A percentile compares a stretch with the other conserved stretches of the same genome.
Evolutionary conservation across 371 early-diverging fungal genomes (phyloP).

Genomic region (Fennellomyces sp.): DNA sequence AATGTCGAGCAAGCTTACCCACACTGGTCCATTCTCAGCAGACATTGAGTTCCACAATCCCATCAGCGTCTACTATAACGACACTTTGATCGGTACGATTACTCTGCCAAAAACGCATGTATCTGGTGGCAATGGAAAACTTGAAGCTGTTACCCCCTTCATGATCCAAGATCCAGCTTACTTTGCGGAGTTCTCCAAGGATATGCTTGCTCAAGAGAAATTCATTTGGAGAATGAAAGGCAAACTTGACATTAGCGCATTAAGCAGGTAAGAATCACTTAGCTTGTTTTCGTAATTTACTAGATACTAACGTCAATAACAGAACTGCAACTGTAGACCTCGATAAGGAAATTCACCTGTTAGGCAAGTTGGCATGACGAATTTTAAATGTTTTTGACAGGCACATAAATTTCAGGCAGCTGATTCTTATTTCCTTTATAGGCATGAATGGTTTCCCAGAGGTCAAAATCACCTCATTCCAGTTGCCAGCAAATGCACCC

Average conservation of each 20-base stretch:
- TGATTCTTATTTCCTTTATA: conserved; percentile 4
- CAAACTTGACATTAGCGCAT: conserved; percentile 58
- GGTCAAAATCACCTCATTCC: conserved; percentile 53
- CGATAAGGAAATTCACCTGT: conserved; percentile 26
- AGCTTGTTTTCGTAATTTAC: conserved; percentile 37
- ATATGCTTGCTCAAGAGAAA: conserved; percentile 51
- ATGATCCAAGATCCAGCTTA: conserved; percentile 42
- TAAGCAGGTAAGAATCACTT: conserved; percentile 46
- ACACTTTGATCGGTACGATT: conserved; percentile 55
- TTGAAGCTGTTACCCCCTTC: conserved; percentile 49
- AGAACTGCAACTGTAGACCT: conserved; percentile 48
- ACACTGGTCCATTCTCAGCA: conserved; percentile 62
- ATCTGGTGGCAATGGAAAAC: conserved; percentile 47
- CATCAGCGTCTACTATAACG: conserved; percentile 53
- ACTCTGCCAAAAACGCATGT: conserved; percentile 50
- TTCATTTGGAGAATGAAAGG: conserved; percentile 65
- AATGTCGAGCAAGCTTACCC: conserved; percentile 47
- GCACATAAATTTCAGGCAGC: neutral
- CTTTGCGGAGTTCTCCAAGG: conserved; percentile 55
- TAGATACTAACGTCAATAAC: conserved; percentile 23
- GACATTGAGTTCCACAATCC: conserved; percentile 55
- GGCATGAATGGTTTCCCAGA: conserved; percentile 56
- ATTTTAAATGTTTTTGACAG: too few relatives aligned
- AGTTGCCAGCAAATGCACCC: conserved; percentile 54
- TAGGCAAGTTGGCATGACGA: conserved; percentile 30